Evolutionary conservation across 2,329 filamentous ascomycete species (phyloP), one percentile per base, ranked within the genome.

Genomic region (Cucurbitaria berberidis): DNA sequence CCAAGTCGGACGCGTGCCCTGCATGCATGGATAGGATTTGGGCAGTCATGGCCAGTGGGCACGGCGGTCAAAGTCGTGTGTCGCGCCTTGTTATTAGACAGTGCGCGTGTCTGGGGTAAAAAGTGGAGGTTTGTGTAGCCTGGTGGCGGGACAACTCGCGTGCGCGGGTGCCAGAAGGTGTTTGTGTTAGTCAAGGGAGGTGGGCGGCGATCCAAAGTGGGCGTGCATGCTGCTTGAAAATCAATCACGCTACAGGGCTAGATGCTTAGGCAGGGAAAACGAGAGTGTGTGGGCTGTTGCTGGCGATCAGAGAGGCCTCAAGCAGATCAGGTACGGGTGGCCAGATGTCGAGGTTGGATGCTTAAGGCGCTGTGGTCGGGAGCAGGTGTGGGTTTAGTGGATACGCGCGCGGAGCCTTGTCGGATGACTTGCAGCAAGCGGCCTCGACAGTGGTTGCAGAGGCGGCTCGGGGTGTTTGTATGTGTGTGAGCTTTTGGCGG

Each of bases 21-120:
- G 72, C 64, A 54, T 75, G 73, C 68, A 74, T 74, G 30, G 71
- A 63, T 40, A 76, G 66, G 49, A 75, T 67, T 68, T 75, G 72
- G 57, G 72, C 71, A 63, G 72, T 74, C 71, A 74, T 74, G 32
- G 67, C 67, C 63, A 51, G 62, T 34, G 50, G 53, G 56, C 46
- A 51, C 44, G 48, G 43, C 38, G 26, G 18, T 38, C 48, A 41
- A 40, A 34, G 52, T 45, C 32, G 54, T 46, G 55, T 53, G 48
- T 48, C 43, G 57, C 54, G 44, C 48, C 45, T 26, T 22, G 44
- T 38, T 22, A 41, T 38, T 34, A n/a, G 42, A 45, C 43, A 35
- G 45, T 52, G 58, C 52, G 60, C 57, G 62, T 60, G 35, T 54
- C 43, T 54, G 55, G 58, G 57, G 52, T 51, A 51, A 41, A 44